phyloP scores from a whole-genome alignment of 306 rosid species.

The Boehmeria nivea region DNA sequence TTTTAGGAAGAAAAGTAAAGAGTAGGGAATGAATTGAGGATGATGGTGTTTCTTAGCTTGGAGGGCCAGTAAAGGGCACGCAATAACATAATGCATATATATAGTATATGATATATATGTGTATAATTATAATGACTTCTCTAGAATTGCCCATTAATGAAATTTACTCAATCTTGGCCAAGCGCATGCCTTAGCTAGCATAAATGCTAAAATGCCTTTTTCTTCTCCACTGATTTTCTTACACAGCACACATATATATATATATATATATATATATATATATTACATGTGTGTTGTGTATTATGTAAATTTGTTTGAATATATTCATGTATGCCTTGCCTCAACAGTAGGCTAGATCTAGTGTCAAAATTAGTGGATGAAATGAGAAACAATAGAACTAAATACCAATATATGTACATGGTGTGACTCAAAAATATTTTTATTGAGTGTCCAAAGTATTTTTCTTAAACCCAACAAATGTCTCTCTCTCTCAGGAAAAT shows the following conservation, averaged over 20 bases:
- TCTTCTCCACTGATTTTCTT: no score
- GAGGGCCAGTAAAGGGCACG: slow-evolving; percentile 50
- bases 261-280: no score
- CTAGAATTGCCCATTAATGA: slow-evolving; percentile 4
- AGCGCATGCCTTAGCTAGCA: slow-evolving; percentile 55
- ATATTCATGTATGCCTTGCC: neutral
- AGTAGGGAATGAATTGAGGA: slow-evolving; percentile 7
- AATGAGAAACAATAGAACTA: no score
- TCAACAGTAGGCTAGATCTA: neutral
- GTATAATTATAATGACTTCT: slow-evolving; percentile 16
- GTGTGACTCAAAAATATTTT: no score
- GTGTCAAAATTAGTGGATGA: no score
- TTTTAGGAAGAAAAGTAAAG: neutral
- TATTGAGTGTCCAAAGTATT: no score
- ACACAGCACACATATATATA: neutral
- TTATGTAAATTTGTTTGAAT: no score
- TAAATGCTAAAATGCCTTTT: no score
- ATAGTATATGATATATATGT: slow-evolving; percentile 3
- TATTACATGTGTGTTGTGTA: no score
- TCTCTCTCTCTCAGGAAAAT: no score
- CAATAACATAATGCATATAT: neutral
- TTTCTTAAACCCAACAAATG: no score
- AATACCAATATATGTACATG: no score
- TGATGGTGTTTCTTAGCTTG: slow-evolving; percentile 53
- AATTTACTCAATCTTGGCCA: slow-evolving; percentile 30